Evolutionary conservation across 2,329 filamentous ascomycete species (phyloP).

Genomic region (Periconia sp.): DNA sequence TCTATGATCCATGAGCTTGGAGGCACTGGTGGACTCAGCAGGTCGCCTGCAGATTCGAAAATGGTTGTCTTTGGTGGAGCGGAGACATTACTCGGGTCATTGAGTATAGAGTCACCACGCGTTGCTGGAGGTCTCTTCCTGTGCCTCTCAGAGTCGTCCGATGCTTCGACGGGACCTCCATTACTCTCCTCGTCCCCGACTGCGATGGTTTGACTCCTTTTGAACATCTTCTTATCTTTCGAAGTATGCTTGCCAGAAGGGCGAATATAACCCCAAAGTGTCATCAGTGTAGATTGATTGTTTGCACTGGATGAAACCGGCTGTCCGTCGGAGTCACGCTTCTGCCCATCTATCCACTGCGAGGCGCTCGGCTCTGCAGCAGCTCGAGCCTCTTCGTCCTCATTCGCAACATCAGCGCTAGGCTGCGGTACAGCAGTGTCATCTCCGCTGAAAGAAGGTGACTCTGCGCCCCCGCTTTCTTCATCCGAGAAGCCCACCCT

Average conservation of each 20-base stretch:
- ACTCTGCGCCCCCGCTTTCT: slow-evolving; percentile 29
- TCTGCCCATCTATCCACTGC: slow-evolving; percentile 37
- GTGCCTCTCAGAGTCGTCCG: slow-evolving; percentile 17
- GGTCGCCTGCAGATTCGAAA: slow-evolving; percentile 91
- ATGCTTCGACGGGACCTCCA: slow-evolving; percentile 13
- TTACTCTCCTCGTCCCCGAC: slow-evolving; percentile 27
- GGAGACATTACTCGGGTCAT: slow-evolving; percentile 57
- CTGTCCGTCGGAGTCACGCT: slow-evolving; percentile 28
- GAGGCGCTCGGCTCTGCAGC: slow-evolving; percentile 37
- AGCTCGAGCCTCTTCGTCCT: slow-evolving; percentile 66
- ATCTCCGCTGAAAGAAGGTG: slow-evolving; percentile 41
- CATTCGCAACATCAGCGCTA: slow-evolving; percentile 66
- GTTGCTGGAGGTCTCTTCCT: slow-evolving; percentile 52
- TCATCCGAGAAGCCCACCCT: slow-evolving; percentile 35
- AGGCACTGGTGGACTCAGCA: slow-evolving; percentile 89
- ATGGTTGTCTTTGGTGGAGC: slow-evolving; percentile 90
- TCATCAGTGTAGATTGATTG: slow-evolving; percentile 48
- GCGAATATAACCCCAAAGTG: slow-evolving; percentile 77
- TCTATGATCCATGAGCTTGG: slow-evolving; percentile 82
- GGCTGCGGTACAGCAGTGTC: slow-evolving; percentile 72
- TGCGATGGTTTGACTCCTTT: slow-evolving; percentile 40
- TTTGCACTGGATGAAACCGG: slow-evolving; percentile 21
- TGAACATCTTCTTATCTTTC: slow-evolving; percentile 68
- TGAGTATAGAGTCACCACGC: slow-evolving; percentile 57
- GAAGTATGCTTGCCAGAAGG: slow-evolving; percentile 67